Evolutionary conservation across 495 filamentous ascomycete species (phyloP).

Genomic region (Penicillium roqueforti): DNA sequence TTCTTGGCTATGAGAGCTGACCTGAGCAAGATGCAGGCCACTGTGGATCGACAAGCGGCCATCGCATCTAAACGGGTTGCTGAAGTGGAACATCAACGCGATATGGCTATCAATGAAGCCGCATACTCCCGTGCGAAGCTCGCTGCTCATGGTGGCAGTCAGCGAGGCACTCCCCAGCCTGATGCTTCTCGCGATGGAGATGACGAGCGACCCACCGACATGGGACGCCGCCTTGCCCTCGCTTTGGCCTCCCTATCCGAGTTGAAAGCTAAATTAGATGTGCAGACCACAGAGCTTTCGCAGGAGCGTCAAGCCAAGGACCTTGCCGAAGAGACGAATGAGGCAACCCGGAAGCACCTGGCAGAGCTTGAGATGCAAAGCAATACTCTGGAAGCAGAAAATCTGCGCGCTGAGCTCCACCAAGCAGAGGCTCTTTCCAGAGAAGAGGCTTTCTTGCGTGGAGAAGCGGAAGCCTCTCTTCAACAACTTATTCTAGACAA

Average conservation of each 20-base stretch:
- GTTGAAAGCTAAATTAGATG: conserved; percentile 64
- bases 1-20: conserved; percentile 86
- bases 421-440: conserved; percentile 65
- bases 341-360: conserved; percentile 76
- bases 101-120: conserved; percentile 86
- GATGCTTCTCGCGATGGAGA: conserved; percentile 60
- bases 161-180: conserved; percentile 64
- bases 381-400: conserved; percentile 76
- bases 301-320: conserved; percentile 75
- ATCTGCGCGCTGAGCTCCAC: conserved; percentile 78
- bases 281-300: conserved; percentile 63
- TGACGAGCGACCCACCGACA: conserved; percentile 68
- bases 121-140: conserved; percentile 92
- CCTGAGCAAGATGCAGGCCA: conserved; percentile 67
- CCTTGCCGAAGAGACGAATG: conserved; percentile 82
- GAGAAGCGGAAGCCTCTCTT: conserved; percentile 70
- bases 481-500: conserved; percentile 77
- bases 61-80: conserved; percentile 84
- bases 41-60: conserved; percentile 79
- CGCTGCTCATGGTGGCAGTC: conserved; percentile 73
- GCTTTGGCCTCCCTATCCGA: conserved; percentile 75
- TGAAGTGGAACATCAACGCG: conserved; percentile 87
- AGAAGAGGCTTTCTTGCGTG: conserved; percentile 69
- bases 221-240: conserved; percentile 75
- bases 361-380: conserved; percentile 82